These are phyloP conservation scores for Theobroma grandiflorum DNA, from an alignment of 441 rosid species.

Conservation along the genomic window DNA sequence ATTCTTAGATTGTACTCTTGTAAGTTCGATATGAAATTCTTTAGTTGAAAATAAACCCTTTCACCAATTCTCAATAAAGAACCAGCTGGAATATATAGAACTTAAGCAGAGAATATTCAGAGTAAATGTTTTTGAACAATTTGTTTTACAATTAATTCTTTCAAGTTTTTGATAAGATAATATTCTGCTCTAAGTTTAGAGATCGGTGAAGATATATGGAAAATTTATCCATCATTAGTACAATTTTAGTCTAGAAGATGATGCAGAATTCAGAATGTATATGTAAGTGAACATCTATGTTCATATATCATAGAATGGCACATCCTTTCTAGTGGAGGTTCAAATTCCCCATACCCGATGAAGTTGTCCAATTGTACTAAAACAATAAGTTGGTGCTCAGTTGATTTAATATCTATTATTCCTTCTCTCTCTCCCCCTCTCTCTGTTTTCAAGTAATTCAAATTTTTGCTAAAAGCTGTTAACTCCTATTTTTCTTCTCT, in stretches of 20 bases:
- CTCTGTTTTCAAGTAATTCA: not conserved
- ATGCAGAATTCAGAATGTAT: not conserved
- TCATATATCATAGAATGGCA: not conserved
- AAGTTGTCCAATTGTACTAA: not conserved
- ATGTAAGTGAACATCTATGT: not conserved
- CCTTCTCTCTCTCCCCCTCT: not conserved
- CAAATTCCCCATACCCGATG: not conserved
- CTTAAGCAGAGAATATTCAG: constrained; percentile 6
- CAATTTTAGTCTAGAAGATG: constrained; percentile 4
- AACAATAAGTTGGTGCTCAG: not conserved
- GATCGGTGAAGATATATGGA: not conserved
- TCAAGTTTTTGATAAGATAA: constrained; percentile 7
- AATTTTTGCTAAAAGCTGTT: not conserved
- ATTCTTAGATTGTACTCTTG: constrained; percentile 8
- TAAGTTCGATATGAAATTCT: not conserved
- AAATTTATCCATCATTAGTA: not conserved
- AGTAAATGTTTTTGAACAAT: constrained; percentile 5
- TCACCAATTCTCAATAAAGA: not conserved
- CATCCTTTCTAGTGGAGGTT: not conserved
- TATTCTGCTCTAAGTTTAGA: not conserved
- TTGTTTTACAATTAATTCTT: not conserved
- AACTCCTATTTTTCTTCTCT: not conserved
- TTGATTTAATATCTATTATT: not conserved
- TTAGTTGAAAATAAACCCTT: constrained; percentile 11
- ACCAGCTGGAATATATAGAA: not conserved